A percentile compares a stretch with the other conserved stretches of the same genome.
Conservation (phyloP, 1,139 yeast genomes). For the Blastobotrys malaysiensis region DNA sequence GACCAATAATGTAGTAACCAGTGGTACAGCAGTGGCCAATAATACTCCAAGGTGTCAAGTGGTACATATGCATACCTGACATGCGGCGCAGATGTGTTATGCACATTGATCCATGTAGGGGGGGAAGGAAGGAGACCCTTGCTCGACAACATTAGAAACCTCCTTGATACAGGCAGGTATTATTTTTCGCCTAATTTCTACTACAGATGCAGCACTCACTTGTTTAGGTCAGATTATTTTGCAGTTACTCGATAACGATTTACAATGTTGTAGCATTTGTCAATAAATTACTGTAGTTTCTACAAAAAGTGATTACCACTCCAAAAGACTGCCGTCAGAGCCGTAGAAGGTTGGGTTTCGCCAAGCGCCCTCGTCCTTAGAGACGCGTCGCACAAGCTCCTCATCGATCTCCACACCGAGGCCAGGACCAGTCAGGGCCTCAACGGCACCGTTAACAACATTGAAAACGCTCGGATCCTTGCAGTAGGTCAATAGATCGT, state of each 20-base stretch:
- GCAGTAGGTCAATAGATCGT: slow-evolving; percentile 26
- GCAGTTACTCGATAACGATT: not conserved
- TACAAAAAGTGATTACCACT: slow-evolving; percentile 19
- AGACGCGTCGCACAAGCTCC: slow-evolving; percentile 22
- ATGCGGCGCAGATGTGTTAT: not conserved
- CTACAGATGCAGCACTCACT: not conserved
- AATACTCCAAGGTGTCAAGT: not conserved
- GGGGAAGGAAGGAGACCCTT: too few relatives aligned
- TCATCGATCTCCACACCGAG: slow-evolving; percentile 29
- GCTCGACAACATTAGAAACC: not conserved
- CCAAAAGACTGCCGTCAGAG: slow-evolving; percentile 27
- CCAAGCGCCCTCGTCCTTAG: slow-evolving; percentile 24
- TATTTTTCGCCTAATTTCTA: not conserved
- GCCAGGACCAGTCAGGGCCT: slow-evolving; percentile 25
- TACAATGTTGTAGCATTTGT: not conserved
- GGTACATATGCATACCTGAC: not conserved
- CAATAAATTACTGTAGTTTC: not conserved
- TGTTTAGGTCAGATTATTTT: too few relatives aligned
- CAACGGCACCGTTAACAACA: slow-evolving; percentile 25
- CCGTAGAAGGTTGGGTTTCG: slow-evolving; percentile 29
- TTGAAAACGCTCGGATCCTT: slow-evolving; percentile 24
- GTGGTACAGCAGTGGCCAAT: too few relatives aligned
- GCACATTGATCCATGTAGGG: not conserved
- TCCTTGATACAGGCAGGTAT: not conserved
- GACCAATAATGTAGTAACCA: too few relatives aligned